Evolutionary conservation across 371 early-diverging fungal species (phyloP), one percentile per base, ranked within the genome.

Genomic region (Rhizomucor miehei): DNA sequence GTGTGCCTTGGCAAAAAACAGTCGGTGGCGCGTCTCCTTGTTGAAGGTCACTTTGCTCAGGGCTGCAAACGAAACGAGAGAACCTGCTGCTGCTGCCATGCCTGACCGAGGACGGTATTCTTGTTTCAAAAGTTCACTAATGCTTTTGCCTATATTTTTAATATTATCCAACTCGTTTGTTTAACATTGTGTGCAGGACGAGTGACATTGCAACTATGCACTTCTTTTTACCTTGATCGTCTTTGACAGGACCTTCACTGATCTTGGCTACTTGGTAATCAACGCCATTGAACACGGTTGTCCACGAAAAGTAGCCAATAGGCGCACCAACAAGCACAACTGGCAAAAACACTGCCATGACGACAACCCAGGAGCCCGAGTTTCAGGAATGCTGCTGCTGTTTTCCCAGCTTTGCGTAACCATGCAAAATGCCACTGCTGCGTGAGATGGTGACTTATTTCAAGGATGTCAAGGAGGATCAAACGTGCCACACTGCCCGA

Each of bases 1-100:
- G 59, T 21, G 67, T 20, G 68, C 64, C 51, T 67, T 63, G 13
- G 66, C 76, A 37, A 76, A 76, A 52, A 76, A 76, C 0, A 76
- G 39, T 17, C 73, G 51, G 37, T 72, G 66, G 36, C 73, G 59
- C n/a, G 71, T 70, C 17, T 52, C 41, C 24, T 58, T 47, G 10
- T 60, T 53, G 48, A 75, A 71, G 43, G 52, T 51, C 5, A 53
- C 19, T 54, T 69, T 75, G 17, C 60, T 50, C 1, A 75, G 47
- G 2, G 64, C 36, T 19, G 52, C 70, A 38, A 62, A 51, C 5
- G 69, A 61, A 16, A 25, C 57, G 2, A 60, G 38, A 2, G 67
- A 62, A 2, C 71, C 69, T n/a, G 54, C 36, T 11, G 56, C 38
- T 6, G 56, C 55, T 11, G 59, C 69, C 19, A 59, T n/a, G 2